These are phyloP conservation scores for Monosporascus sp. DNA, from an alignment of 2,329 filamentous ascomycete species.

Conservation along the genomic window DNA sequence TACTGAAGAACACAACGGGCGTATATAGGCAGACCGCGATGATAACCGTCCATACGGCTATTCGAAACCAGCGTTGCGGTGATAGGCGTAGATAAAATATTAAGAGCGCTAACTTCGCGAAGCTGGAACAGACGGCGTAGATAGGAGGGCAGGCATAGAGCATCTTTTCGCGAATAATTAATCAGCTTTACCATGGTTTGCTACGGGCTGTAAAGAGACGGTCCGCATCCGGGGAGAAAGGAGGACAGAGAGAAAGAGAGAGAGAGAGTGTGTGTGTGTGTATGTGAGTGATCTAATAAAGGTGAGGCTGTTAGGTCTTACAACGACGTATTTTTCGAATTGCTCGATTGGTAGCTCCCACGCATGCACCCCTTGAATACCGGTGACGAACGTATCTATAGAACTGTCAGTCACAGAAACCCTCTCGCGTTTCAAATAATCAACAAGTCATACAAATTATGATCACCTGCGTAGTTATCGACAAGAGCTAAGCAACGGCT, in stretches of 20 bases:
- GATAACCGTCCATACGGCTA: conserved; percentile 9
- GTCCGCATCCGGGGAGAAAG: no score
- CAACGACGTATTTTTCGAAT: not conserved
- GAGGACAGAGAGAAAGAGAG: no score
- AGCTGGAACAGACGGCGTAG: conserved; percentile 15
- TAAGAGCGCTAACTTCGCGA: conserved; percentile 21
- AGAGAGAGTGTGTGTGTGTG: no score
- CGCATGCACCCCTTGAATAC: not conserved
- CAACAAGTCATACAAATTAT: not conserved
- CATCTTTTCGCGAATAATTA: not conserved
- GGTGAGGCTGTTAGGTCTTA: not conserved
- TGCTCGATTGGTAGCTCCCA: conserved; percentile 3
- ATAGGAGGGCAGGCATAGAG: conserved; percentile 3
- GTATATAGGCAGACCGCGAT: conserved; percentile 8
- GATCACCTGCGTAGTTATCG: not conserved
- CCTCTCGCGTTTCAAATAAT: not conserved
- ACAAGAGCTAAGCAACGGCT: not conserved
- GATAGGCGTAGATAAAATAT: conserved; percentile 19
- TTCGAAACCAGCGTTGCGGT: conserved; percentile 13
- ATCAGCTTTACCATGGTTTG: not conserved
- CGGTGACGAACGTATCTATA: not conserved
- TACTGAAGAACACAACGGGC: not conserved
- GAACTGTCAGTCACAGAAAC: not conserved
- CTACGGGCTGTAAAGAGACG: no score
- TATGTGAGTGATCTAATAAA: not conserved